Base-by-base conservation (phyloP, 257 asterid species). In the Thymus quinquecostatus region DNA sequence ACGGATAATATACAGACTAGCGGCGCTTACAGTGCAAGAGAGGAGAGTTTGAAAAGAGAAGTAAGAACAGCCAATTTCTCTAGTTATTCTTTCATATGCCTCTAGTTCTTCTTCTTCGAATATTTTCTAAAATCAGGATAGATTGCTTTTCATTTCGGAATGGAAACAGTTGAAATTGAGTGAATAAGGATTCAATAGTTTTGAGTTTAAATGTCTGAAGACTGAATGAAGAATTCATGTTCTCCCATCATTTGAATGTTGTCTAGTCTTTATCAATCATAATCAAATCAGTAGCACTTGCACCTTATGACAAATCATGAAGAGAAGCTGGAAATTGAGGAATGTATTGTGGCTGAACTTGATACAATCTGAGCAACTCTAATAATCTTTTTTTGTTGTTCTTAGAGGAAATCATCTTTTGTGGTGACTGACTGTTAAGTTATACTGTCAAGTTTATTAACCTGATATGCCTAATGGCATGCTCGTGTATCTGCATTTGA, bases 1-100 rank as follows among this genome's bases (percentile, higher is more conserved):
- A 85, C 96, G 0, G 98, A 95, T 71, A 94, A 83, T 71, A 64
- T 95, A 69, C 99, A 92, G 81, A 80, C 99, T 3, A 87, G 99
- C 72, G 99, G 99, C 45, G 96, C 99, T 43, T 88, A 95, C 75
- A 92, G 86, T 82, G 96, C 98, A 2, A 87, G 99, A 75, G 99
- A 95, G 75, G 97, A 95, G 84, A 84, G 85, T 73, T 79, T 95
- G 76, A 95, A 87, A 86, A 87, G 95, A 78, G 99, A 95, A 89
- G 99, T 92, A 75, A 81, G 86, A 64, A 50, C 14, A 28, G 21
- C 38, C 12, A 56, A 61, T 69, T 45, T 70, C 47, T 65, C 41
- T 12, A 51, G 7, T 8, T 43, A 45, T 44, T 54, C 14, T 48
- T 74, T 60, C 9, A 55, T 70, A 11, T 44, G 7, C 29, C 50